A percentile compares a stretch with the other conserved stretches of the same genome.
These are phyloP conservation scores for Priceomyces castillae DNA, from an alignment of 805 yeast species.

Conservation along the genomic window DNA sequence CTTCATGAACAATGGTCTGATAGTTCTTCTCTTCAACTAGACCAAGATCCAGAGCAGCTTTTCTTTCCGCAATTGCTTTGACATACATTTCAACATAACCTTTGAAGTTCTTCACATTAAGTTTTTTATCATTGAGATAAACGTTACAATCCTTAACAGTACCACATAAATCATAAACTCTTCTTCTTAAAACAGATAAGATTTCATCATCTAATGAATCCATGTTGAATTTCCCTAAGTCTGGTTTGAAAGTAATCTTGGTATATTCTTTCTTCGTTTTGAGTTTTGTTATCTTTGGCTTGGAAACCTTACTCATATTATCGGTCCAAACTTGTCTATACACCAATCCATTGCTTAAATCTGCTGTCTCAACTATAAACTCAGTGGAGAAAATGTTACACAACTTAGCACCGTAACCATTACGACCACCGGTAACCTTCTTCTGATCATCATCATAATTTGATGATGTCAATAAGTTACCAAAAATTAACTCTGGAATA, in stretches of 20 bases:
- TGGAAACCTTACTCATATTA: slow-evolving; percentile 77
- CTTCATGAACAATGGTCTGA: slow-evolving; percentile 67
- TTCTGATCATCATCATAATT: slow-evolving; percentile 94
- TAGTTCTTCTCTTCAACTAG: slow-evolving; percentile 35
- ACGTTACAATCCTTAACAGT: slow-evolving; percentile 83
- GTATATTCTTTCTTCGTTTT: slow-evolving; percentile 74
- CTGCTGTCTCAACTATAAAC: slow-evolving; percentile 87
- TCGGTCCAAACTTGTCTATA: slow-evolving; percentile 84
- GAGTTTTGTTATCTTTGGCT: slow-evolving; percentile 65
- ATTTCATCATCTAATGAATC: slow-evolving; percentile 77
- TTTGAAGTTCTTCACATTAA: slow-evolving; percentile 75
- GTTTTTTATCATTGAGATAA: slow-evolving; percentile 67
- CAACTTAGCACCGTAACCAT: slow-evolving; percentile 96
- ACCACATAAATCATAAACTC: slow-evolving; percentile 95
- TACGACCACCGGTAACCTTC: slow-evolving; percentile 97
- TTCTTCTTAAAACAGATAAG: slow-evolving; percentile 79
- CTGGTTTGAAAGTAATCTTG: slow-evolving; percentile 84
- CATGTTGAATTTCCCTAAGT: slow-evolving; percentile 82
- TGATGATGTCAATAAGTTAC: slow-evolving; percentile 89
- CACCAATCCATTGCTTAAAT: slow-evolving; percentile 54
- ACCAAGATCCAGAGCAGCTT: slow-evolving; percentile 36
- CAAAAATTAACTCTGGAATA: slow-evolving; percentile 95
- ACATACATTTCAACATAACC: slow-evolving; percentile 87
- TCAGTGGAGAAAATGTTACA: slow-evolving; percentile 94
- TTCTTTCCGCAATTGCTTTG: slow-evolving; percentile 61